Evolutionary conservation across 345 rosid species (phyloP).

Genomic region (Hibiscus mutabilis): DNA sequence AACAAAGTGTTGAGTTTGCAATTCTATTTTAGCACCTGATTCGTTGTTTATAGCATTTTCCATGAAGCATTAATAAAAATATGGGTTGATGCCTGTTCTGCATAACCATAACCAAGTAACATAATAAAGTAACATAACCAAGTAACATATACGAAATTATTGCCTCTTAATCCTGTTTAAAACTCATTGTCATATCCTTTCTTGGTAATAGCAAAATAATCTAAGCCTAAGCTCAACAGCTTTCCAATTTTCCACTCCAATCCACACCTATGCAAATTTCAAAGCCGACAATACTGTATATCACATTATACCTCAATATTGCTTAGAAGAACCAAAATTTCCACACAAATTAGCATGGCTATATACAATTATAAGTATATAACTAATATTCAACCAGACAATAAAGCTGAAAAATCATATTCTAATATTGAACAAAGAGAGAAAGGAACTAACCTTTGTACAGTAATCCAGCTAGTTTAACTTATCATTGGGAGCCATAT

Average conservation of each 20-base stretch:
- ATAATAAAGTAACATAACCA: too few species aligned
- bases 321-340: not conserved
- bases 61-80: too few species aligned
- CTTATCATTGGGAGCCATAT: slow-evolving; percentile 51
- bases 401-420: not conserved
- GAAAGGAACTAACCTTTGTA: slow-evolving; percentile 7
- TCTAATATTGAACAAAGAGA: not conserved
- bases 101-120: too few species aligned
- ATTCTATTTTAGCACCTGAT: not conserved
- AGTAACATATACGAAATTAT: too few species aligned
- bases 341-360: not conserved
- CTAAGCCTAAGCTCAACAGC: not conserved
- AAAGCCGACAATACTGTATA: not conserved
- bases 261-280: not conserved
- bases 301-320: not conserved
- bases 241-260: not conserved
- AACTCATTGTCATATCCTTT: not conserved
- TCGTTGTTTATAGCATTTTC: not conserved
- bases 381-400: not conserved
- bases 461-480: slow-evolving; percentile 15
- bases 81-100: too few species aligned
- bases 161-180: too few species aligned
- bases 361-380: not conserved
- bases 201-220: not conserved
- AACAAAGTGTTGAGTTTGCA: not conserved